Evolutionary conservation across 2,329 filamentous ascomycete genomes (phyloP), one percentile per base, ranked within the genome.

Genomic region (Dactylellina leptospora): DNA sequence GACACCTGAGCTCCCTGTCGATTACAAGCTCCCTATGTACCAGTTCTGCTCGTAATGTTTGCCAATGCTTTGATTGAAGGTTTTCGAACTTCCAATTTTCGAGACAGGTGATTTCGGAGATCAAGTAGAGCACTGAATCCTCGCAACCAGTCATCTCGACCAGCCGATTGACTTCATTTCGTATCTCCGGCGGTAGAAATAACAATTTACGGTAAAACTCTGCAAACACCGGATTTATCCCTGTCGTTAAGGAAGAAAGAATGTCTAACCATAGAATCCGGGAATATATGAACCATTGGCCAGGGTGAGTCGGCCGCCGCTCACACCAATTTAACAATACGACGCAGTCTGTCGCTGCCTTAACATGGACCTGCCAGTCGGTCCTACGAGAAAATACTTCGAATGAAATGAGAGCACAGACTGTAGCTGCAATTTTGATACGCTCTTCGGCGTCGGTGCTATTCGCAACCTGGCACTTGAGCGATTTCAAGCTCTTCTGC

Each of bases 201-300:
- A 73, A 40, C 2, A 66, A 28, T 11, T 40, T 20, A 4, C 20
- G 61, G 47, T 50, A 73, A 23, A 68, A 66, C 8, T 56, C 9
- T 11, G 69, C 55, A 23, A 73, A 73, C 0, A 58, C 61, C 1
- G 69, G 61, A 20, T 42, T 63, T 2, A 36, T 28, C 9, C 61
- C 69, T 1, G 48, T 73, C 5, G 69, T 73, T 10, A 73, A 18
- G 2, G 69, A 68, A 6, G 61, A 66, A 33, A 73, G 59, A 16
- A 73, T 73, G 25, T 73, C 69, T 3, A 73, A 38, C 69, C 69
- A 73, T 2, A 73, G 55, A 11, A 73, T 53, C 4, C 69, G 60
- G 16, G 69, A 73, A 27, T 61, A 73, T 10, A 73, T 73, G 42
- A 73, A 73, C 69, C 69, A 73, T 45, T 73, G 48, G 10, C 61